Conservation (phyloP, 2,329 filamentous ascomycete genomes). For the Zasmidium angulare region DNA sequence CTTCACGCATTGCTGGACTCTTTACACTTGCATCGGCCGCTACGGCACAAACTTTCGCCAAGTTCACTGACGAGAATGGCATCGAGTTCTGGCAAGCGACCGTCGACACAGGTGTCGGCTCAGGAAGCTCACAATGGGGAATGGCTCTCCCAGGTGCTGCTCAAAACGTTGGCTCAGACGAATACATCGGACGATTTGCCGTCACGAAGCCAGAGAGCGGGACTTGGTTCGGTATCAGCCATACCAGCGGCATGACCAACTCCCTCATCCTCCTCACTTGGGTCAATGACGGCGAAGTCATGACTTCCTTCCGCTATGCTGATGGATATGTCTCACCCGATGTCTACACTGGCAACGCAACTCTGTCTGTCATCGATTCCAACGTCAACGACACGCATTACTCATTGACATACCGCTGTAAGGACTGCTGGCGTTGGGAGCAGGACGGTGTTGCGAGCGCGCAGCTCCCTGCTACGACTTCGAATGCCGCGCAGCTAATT, state of each 20-base stretch:
- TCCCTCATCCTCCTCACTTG: slow-evolving; percentile 60
- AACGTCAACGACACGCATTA: slow-evolving; percentile 60
- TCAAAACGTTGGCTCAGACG: slow-evolving; percentile 43
- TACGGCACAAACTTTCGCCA: slow-evolving; percentile 27
- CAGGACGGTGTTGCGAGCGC: slow-evolving; percentile 42
- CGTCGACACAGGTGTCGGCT: slow-evolving; percentile 41
- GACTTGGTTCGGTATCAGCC: slow-evolving; percentile 60
- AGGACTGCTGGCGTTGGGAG: slow-evolving; percentile 49
- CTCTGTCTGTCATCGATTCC: slow-evolving; percentile 60
- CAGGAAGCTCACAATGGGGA: slow-evolving; percentile 54
- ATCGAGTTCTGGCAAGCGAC: slow-evolving; percentile 56
- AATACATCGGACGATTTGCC: slow-evolving; percentile 62
- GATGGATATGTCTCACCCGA: slow-evolving; percentile 60
- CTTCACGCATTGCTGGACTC: slow-evolving; percentile 21
- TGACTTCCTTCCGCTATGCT: slow-evolving; percentile 59
- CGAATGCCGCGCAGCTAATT: slow-evolving; percentile 32
- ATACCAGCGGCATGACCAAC: slow-evolving; percentile 59
- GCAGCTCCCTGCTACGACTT: slow-evolving; percentile 37
- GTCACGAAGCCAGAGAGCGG: slow-evolving; percentile 40
- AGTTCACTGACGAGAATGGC: slow-evolving; percentile 44
- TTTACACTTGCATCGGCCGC: slow-evolving; percentile 21
- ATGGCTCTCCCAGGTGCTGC: slow-evolving; percentile 51
- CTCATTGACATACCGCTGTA: slow-evolving; percentile 65
- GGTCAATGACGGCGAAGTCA: slow-evolving; percentile 53
- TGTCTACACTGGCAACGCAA: slow-evolving; percentile 62